Evolutionary conservation across 208 protist genomes (phyloP).

Genomic region (Acanthamoeba royreba): DNA sequence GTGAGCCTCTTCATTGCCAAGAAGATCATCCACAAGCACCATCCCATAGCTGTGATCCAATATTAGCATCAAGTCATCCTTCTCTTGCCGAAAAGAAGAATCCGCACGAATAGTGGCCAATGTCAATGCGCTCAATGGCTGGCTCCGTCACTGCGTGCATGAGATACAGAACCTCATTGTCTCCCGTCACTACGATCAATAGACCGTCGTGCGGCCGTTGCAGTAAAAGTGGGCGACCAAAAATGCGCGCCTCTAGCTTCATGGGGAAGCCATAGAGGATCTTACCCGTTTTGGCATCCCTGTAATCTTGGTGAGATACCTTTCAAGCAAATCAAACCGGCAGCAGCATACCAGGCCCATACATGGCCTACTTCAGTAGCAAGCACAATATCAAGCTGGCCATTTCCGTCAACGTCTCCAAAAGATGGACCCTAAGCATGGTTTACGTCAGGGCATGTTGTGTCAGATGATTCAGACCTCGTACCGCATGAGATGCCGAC

Average conservation of each 20-base stretch:
- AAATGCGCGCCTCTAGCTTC: not conserved
- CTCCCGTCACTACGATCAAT: not conserved
- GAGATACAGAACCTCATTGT: not conserved
- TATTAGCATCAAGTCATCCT: not conserved
- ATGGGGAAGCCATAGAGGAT: not conserved
- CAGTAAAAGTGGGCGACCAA: not conserved
- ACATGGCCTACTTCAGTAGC: conserved; percentile 83
- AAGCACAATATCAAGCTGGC: conserved; percentile 84
- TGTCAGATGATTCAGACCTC: not conserved
- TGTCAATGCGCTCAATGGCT: not conserved
- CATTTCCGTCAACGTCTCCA: conserved; percentile 89
- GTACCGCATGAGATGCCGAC: conserved; percentile 42
- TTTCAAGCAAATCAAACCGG: too few relatives aligned
- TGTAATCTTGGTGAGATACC: too few relatives aligned
- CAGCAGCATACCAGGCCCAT: conserved; percentile 78
- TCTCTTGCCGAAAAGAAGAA: too few relatives aligned
- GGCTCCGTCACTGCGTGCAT: not conserved
- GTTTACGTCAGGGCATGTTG: not conserved
- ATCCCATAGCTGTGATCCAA: not conserved
- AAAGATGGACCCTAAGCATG: conserved; percentile 77
- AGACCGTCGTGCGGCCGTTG: not conserved
- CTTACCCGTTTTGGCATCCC: not conserved
- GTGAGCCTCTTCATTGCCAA: conserved; percentile 86
- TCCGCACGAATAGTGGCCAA: not conserved
- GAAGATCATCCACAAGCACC: conserved; percentile 89